These are phyloP conservation scores for Starmerella geochares DNA, from an alignment of 805 yeast genomes.

Conservation along the genomic window DNA sequence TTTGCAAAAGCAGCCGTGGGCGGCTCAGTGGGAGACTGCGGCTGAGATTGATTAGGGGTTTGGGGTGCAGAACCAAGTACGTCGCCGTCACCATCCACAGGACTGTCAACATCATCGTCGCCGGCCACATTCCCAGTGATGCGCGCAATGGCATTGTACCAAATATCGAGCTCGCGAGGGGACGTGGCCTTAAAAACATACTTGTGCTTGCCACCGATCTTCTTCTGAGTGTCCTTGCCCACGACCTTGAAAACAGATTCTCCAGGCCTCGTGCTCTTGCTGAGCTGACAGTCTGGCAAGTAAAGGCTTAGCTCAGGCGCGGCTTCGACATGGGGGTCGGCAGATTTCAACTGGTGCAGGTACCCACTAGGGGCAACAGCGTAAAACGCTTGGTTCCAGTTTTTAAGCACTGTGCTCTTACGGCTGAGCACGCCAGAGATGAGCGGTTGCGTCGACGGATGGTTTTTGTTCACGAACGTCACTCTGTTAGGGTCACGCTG, in stretches of 20 bases:
- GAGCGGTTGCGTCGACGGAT: slow-evolving; percentile 37
- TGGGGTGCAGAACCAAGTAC: neutral
- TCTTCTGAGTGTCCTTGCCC: slow-evolving; percentile 37
- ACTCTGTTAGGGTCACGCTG: slow-evolving; percentile 35
- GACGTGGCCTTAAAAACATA: slow-evolving; percentile 38
- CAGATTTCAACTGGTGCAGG: slow-evolving; percentile 33
- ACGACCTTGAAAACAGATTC: slow-evolving; percentile 36
- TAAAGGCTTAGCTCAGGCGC: slow-evolving; percentile 40
- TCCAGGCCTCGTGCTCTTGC: slow-evolving; percentile 32
- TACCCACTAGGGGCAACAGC: slow-evolving; percentile 40
- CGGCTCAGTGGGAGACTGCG: slow-evolving; percentile 14
- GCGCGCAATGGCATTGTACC: slow-evolving; percentile 37
- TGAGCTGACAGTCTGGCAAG: slow-evolving; percentile 40
- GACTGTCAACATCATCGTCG: slow-evolving; percentile 11
- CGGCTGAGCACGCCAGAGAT: slow-evolving; percentile 41
- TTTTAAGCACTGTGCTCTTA: slow-evolving; percentile 38
- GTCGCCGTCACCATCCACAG: slow-evolving; percentile 15
- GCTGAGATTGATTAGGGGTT: slow-evolving; percentile 16
- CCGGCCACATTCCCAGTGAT: slow-evolving; percentile 19
- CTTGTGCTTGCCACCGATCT: slow-evolving; percentile 31
- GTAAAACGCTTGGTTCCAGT: slow-evolving; percentile 37
- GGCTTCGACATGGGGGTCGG: slow-evolving; percentile 11
- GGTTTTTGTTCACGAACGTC: slow-evolving; percentile 35
- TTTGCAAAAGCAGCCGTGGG: slow-evolving; percentile 4
- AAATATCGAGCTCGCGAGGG: slow-evolving; percentile 37